These are phyloP conservation scores for Agaricus blazei DNA, from an alignment of 768 basidiomycete species.

Conservation along the genomic window DNA sequence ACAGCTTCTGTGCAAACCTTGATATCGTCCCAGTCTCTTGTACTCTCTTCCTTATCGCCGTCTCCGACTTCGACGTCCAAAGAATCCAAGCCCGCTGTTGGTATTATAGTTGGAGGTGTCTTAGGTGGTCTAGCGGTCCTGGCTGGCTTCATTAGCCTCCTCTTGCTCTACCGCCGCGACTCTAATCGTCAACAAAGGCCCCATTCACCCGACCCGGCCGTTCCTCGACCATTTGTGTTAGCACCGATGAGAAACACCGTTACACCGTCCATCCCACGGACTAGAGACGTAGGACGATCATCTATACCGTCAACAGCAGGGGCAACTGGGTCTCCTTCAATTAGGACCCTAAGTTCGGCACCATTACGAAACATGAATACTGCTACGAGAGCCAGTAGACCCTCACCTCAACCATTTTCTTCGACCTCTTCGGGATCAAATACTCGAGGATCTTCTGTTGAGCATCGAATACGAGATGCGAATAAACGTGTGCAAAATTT, in stretches of 20 bases:
- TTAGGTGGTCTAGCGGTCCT: constrained; percentile 4
- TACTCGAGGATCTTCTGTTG: constrained; percentile 5
- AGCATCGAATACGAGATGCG: constrained; percentile 19
- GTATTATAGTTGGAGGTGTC: constrained; percentile 6
- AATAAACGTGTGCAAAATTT: constrained; percentile 18
- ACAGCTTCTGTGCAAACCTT: background rate
- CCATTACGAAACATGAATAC: background rate
- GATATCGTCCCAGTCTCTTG: background rate
- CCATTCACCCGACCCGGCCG: background rate
- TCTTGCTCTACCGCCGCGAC: constrained; percentile 7
- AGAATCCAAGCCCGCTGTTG: background rate
- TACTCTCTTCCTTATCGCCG: background rate
- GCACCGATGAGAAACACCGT: background rate
- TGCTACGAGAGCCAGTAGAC: background rate
- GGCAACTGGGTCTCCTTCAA: background rate
- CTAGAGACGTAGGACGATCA: background rate
- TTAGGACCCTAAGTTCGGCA: background rate
- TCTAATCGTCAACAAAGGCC: background rate
- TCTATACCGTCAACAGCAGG: background rate
- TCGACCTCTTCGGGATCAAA: background rate
- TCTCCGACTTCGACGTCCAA: background rate
- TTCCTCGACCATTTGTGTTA: background rate
- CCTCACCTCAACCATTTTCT: background rate
- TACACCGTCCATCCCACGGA: background rate
- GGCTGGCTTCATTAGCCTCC: background rate